Evolutionary conservation across 2,329 filamentous ascomycete genomes (phyloP).

Genomic region (Cercospora berteroae): DNA sequence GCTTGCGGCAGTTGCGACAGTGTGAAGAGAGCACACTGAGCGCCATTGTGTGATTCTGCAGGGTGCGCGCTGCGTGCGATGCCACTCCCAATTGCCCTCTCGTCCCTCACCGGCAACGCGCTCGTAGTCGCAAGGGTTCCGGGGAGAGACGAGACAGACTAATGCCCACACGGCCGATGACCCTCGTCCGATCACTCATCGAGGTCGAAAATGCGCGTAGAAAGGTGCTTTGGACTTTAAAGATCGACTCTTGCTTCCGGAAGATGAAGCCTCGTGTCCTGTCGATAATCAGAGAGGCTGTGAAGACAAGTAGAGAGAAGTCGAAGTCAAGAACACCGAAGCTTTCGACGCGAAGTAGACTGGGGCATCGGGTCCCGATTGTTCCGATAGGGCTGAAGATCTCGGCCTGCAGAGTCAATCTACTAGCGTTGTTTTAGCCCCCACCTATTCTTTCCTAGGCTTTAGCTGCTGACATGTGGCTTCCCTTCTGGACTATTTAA

Average conservation of each 20-base stretch:
- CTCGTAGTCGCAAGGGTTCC: neutral
- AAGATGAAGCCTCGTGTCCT: neutral
- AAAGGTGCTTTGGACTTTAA: neutral
- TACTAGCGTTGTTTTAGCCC: neutral
- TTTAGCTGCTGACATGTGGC: neutral
- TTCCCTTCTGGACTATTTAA: neutral
- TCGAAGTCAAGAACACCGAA: neutral
- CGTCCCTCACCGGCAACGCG: neutral
- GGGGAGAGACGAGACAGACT: neutral
- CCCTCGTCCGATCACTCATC: neutral
- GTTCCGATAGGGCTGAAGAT: neutral
- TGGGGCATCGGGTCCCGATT: neutral
- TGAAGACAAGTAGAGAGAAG: neutral
- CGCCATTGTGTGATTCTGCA: neutral
- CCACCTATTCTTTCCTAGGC: neutral
- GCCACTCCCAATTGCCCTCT: neutral
- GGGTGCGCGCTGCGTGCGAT: neutral
- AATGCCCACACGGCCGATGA: neutral
- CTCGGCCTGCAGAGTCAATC: neutral
- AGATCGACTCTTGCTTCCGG: neutral
- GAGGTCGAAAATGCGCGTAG: neutral
- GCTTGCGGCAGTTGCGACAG: neutral
- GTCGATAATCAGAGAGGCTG: neutral
- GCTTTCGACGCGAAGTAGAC: neutral
- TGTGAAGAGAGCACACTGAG: neutral